These are phyloP conservation scores for Candida maltosa DNA, from an alignment of 805 yeast species.

Conservation along the genomic window DNA sequence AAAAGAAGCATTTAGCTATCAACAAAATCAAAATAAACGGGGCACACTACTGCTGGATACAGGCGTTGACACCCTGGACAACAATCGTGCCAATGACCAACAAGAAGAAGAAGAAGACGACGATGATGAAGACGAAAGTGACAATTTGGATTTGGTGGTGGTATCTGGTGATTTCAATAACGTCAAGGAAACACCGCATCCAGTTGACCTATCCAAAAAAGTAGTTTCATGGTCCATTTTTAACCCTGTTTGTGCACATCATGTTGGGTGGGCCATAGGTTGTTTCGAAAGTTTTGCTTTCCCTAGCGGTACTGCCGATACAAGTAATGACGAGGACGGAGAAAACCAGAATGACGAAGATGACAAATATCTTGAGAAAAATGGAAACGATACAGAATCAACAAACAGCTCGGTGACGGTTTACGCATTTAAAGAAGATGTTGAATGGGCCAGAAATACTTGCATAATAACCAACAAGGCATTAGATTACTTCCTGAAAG, in stretches of 20 bases:
- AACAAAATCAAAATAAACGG: slow-evolving; percentile 8
- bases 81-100: slow-evolving; percentile 28
- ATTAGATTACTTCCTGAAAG: slow-evolving; percentile 77
- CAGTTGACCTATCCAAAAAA: slow-evolving; percentile 71
- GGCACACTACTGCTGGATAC: too few relatives aligned
- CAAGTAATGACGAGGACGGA: slow-evolving; percentile 25
- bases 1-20: slow-evolving; percentile 14
- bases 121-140: slow-evolving; percentile 44
- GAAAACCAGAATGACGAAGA: slow-evolving; percentile 33
- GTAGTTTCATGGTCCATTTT: slow-evolving; percentile 68
- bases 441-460: slow-evolving; percentile 59
- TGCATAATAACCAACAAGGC: slow-evolving; percentile 76
- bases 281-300: slow-evolving; percentile 69
- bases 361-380: slow-evolving; percentile 17
- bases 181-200: slow-evolving; percentile 69
- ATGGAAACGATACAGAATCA: slow-evolving; percentile 12
- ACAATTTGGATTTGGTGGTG: slow-evolving; percentile 52
- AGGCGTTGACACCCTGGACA: slow-evolving; percentile 11
- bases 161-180: slow-evolving; percentile 70
- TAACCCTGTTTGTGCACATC: slow-evolving; percentile 90
- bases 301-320: slow-evolving; percentile 37
- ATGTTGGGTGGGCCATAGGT: slow-evolving; percentile 92
- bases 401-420: slow-evolving; percentile 44
- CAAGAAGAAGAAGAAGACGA: slow-evolving; percentile 39
- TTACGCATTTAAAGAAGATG: slow-evolving; percentile 61